phyloP scores from a whole-genome alignment of 2,329 filamentous ascomycete genomes.

The Ascomycota sp. region DNA sequence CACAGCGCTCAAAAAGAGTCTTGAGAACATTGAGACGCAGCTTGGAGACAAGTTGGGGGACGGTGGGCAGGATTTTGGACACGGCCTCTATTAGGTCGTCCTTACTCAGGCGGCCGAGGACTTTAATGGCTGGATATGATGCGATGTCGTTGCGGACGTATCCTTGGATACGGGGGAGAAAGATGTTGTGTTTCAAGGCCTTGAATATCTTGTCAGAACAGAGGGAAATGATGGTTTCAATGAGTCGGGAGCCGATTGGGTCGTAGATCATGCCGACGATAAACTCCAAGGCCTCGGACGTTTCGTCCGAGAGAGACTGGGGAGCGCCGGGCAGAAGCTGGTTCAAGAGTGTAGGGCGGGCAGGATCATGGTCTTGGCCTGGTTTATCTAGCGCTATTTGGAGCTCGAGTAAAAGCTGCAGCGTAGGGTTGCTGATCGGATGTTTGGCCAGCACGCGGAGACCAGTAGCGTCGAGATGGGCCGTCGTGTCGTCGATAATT shows the following conservation, averaged over 20 bases:
- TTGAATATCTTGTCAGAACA: slow-evolving; percentile 84
- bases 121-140: slow-evolving; percentile 65
- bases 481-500: slow-evolving; percentile 58
- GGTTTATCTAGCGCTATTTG: slow-evolving; percentile 54
- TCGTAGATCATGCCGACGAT: slow-evolving; percentile 80
- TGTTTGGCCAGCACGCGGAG: slow-evolving; percentile 72
- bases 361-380: slow-evolving; percentile 10
- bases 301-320: slow-evolving; percentile 48
- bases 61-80: slow-evolving; percentile 48
- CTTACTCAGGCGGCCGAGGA: slow-evolving; percentile 67
- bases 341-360: slow-evolving; percentile 40
- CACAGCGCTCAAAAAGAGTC: slow-evolving; percentile 64
- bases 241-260: slow-evolving; percentile 67
- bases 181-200: slow-evolving; percentile 57
- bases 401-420: slow-evolving; percentile 78
- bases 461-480: slow-evolving; percentile 56
- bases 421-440: slow-evolving; percentile 72
- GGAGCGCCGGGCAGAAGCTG: slow-evolving; percentile 60
- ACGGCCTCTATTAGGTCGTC: slow-evolving; percentile 64
- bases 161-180: slow-evolving; percentile 60
- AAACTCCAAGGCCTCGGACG: slow-evolving; percentile 54
- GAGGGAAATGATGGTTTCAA: slow-evolving; percentile 68
- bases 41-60: slow-evolving; percentile 53
- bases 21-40: slow-evolving; percentile 62
- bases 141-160: slow-evolving; percentile 80